Evolutionary conservation across 2,329 filamentous ascomycete species (phyloP).

Genomic region (Chrysosporium queenslandicum): DNA sequence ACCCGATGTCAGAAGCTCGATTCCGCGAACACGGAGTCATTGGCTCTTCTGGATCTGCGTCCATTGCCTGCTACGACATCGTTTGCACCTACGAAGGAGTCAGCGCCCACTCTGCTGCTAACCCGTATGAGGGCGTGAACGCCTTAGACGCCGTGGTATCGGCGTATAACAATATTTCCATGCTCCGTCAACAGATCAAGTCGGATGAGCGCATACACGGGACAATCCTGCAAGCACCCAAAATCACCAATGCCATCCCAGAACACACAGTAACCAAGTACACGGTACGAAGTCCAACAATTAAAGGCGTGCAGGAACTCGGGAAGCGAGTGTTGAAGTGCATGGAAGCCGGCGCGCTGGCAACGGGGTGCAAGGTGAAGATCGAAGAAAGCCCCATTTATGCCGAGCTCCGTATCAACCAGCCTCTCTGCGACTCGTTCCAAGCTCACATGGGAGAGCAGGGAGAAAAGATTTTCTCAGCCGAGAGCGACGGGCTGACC

Average conservation of each 20-base stretch:
- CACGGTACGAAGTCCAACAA: constrained; percentile 31
- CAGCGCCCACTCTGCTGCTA: constrained; percentile 44
- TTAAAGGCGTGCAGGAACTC: constrained; percentile 25
- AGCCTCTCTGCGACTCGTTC: constrained; percentile 6
- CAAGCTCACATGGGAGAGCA: background rate
- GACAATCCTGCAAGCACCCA: constrained; percentile 43
- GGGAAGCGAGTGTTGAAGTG: constrained; percentile 14
- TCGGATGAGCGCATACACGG: constrained; percentile 43
- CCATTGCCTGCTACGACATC: constrained; percentile 19
- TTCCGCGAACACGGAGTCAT: constrained; percentile 14
- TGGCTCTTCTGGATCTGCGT: constrained; percentile 13
- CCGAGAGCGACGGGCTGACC: background rate
- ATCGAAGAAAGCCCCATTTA: constrained; percentile 9
- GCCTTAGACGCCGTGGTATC: constrained; percentile 46
- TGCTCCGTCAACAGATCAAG: constrained; percentile 46
- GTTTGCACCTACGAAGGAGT: constrained; percentile 37
- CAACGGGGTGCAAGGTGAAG: constrained; percentile 9
- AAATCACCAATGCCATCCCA: constrained; percentile 46
- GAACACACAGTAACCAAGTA: constrained; percentile 36
- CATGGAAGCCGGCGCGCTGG: constrained; percentile 12
- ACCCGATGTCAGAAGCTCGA: constrained; percentile 8
- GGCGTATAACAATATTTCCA: constrained; percentile 34
- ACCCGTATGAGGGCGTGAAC: constrained; percentile 48
- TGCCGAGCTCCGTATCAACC: constrained; percentile 9
- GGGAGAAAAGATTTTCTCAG: background rate